Percentiles rank a stretch among this genome's conserved stretches.
phyloP scores from a whole-genome alignment of 129 eudicot species.

The Daucus carota region DH1_v3.0 NC_030385.2:40429001-40429500 shows the following conservation, averaged over 20 bases:
- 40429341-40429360: background rate
- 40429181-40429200: constrained; percentile 33
- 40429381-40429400: background rate
- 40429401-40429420: too few species aligned
- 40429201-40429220: constrained; percentile 82
- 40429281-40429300: constrained; percentile 66
- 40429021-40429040: background rate
- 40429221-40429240: constrained; percentile 95
- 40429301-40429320: constrained; percentile 33
- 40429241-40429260: constrained; percentile 86
- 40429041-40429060: background rate
- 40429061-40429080: background rate
- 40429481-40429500: background rate
- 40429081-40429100: background rate
- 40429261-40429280: constrained; percentile 86
- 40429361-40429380: background rate
- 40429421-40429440: too few species aligned
- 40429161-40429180: too few species aligned
- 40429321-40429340: background rate
- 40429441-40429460: background rate
- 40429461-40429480: background rate
- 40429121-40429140: too few species aligned
- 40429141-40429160: background rate
- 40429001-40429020: background rate
- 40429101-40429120: background rate